Percentiles rank a stretch among this genome's conserved stretches.
Evolutionary conservation across 768 basidiomycete genomes (phyloP).

Genomic region (Boletus sp.): DNA sequence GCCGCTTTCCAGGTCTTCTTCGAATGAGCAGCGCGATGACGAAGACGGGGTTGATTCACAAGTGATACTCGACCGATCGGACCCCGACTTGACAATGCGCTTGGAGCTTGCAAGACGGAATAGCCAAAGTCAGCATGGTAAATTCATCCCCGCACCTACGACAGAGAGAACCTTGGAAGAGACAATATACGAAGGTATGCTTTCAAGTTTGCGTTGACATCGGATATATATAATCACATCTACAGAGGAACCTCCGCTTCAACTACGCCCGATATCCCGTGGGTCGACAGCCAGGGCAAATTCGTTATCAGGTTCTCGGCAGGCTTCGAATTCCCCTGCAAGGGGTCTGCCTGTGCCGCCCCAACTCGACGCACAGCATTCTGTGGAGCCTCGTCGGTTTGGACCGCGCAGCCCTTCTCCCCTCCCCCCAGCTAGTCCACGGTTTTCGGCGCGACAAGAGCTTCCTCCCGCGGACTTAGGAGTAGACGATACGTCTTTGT

Average conservation of each 20-base stretch:
- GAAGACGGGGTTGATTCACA: conserved; percentile 44
- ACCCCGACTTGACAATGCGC: conserved; percentile 72
- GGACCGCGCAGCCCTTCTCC: conserved; percentile 81
- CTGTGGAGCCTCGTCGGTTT: conserved; percentile 59
- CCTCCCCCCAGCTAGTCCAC: conserved; percentile 49
- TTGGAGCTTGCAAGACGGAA: conserved; percentile 84
- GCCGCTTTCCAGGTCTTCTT: conserved; percentile 42
- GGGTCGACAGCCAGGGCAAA: conserved; percentile 42
- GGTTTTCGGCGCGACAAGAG: conserved; percentile 20
- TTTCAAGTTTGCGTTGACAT: conserved; percentile 1
- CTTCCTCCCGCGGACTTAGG: conserved; percentile 49
- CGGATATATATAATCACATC: conserved; percentile 1
- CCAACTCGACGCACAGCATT: conserved; percentile 46
- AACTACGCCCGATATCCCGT: conserved; percentile 55
- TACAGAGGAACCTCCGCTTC: conserved; percentile 59
- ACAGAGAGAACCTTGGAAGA: conserved; percentile 53
- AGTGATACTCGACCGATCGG: conserved; percentile 57
- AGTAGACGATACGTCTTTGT: conserved; percentile 38
- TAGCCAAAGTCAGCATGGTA: conserved; percentile 70
- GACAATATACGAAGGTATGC: conserved; percentile 77
- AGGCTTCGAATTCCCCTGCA: conserved; percentile 42
- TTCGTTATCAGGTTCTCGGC: conserved; percentile 48
- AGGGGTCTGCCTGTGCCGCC: conserved; percentile 29
- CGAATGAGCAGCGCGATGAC: conserved; percentile 42
- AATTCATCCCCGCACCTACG: conserved; percentile 37